Evolutionary conservation across 169 alveolate species (phyloP), one percentile per base, ranked within the genome.

Genomic region (Cryptosporidium felis): DNA sequence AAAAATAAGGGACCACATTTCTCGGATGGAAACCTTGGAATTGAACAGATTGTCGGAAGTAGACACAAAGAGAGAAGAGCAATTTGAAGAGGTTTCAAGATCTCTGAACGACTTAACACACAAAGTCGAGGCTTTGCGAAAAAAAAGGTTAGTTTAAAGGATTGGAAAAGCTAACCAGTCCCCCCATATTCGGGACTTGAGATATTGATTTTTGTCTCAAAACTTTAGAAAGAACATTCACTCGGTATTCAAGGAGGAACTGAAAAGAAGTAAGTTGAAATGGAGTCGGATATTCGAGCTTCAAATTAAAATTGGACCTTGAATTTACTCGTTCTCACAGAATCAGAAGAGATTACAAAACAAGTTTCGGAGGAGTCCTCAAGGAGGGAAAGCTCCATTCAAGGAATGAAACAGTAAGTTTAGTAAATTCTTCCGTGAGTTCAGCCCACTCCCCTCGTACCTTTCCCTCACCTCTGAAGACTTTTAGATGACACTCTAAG

Each of bases 321-420:
- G n/a, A n/a, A n/a, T n/a, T n/a, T n/a, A n/a, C n/a, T n/a, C n/a
- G n/a, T n/a, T 12, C 28, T 2, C 45, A 34, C 10, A 63, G 80
- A 63, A 10, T 38, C 41, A 1, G 46, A 63, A 28, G 46, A 40
- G 10, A 21, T 63, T 44, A 21, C 8, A 10, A 28, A 21, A 4
- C 23, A 34, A 4, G 10, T 74, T 32, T 18, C 36, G 8, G 41
- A 74, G 14, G 85, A 74, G 32, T 53, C 65, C 5, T n/a, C 1
- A n/a, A n/a, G 59, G n/a, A 49, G 85, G 34, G 66, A 74, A 30
- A 38, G 30, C 61, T 49, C 65, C 0, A n/a, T 74, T 10, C 26
- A 74, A 34, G 34, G 59, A 18, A 26, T 74, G 42, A 56, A 56
- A 14, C 74, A 49, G 85, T 74, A 74, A 74, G 85, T 74, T 34